Evolutionary conservation across 768 basidiomycete genomes (phyloP).

Genomic region (Mycena indigotica): DNA sequence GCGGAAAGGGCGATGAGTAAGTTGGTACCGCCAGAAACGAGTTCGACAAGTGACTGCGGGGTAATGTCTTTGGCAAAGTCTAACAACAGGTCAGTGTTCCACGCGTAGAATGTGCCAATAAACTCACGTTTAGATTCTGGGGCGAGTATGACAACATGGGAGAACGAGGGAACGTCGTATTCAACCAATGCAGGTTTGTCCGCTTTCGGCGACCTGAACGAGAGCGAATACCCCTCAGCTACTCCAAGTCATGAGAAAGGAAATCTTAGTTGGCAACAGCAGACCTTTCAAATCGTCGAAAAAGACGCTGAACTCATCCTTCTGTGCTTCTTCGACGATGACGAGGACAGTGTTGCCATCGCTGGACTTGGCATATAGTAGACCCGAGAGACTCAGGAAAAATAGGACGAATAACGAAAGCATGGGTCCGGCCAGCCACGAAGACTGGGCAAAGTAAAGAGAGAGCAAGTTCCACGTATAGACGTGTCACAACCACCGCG

Average conservation of each 20-base stretch:
- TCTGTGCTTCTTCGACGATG: constrained; percentile 72
- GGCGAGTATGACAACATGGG: constrained; percentile 85
- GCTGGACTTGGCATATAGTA: constrained; percentile 69
- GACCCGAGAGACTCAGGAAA: constrained; percentile 31
- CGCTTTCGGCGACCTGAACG: constrained; percentile 83
- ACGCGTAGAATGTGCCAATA: background rate
- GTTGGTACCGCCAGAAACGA: constrained; percentile 74
- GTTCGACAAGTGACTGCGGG: constrained; percentile 75
- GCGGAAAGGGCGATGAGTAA: constrained; percentile 81
- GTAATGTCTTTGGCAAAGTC: constrained; percentile 75
- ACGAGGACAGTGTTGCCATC: constrained; percentile 82
- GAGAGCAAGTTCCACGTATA: constrained; percentile 9
- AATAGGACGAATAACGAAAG: constrained; percentile 39
- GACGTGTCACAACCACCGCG: background rate
- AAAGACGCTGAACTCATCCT: constrained; percentile 80
- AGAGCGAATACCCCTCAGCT: constrained; percentile 86
- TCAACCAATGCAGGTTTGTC: constrained; percentile 64
- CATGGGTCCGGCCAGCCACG: constrained; percentile 34
- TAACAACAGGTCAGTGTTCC: constrained; percentile 30
- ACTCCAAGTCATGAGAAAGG: constrained; percentile 7
- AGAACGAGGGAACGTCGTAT: constrained; percentile 74
- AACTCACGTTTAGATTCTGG: constrained; percentile 82
- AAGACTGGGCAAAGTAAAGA: constrained; percentile 10
- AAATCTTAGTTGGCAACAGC: background rate
- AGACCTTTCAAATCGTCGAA: constrained; percentile 80